Evolutionary conservation across 352 stramenopile genomes (phyloP), one percentile per base, ranked within the genome.

Genomic region (Stramenopiles sp.): DNA sequence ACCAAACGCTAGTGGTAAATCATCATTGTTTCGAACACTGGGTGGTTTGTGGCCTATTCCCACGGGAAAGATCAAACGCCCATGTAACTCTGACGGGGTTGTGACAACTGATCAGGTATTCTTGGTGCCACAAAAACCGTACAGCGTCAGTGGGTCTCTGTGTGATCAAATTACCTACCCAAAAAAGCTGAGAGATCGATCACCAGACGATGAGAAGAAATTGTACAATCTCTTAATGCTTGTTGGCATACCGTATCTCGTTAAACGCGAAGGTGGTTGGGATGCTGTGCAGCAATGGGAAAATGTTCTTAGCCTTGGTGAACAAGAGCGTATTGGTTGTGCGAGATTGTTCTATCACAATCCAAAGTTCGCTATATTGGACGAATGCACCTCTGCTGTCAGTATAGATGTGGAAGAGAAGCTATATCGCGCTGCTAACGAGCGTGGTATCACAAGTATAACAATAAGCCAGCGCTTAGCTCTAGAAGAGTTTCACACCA

Each of bases 41-140:
- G 71, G 71, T 33, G 71, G 71, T 14, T 14, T 78, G 14, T 78
- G 71, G 71, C 71, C 71, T 14, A 31, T 78, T 78, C 31, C 30
- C 4, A 33, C 71, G 22, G 71, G 71, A 4, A 78, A 78, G 14
- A 78, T 78, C 14, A 4, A 33, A 33, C 30, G 30, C 4, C 71
- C 71, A 14, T 55, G 39, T 55, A 55, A 55, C 14, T 14, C 39
- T 55, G 39, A 55, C 14, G 39, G 39, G 4, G 39, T 55, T 14
- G 39, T 55, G 14, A 55, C 39, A 55, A 78, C 30, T 14, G 30
- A 78, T 33, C 71, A 78, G 14, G 31, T 78, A 31, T 33, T 78
- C 31, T 78, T 78, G 8, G 31, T 78, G 71, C 71, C 71, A 14
- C 71, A 78, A 78, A 78, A 78, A 78, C 31, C 71, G 8, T 78